Evolutionary conservation across 805 yeast species (phyloP), one percentile per base, ranked within the genome.

Genomic region (Pichia pseudocactophila): DNA sequence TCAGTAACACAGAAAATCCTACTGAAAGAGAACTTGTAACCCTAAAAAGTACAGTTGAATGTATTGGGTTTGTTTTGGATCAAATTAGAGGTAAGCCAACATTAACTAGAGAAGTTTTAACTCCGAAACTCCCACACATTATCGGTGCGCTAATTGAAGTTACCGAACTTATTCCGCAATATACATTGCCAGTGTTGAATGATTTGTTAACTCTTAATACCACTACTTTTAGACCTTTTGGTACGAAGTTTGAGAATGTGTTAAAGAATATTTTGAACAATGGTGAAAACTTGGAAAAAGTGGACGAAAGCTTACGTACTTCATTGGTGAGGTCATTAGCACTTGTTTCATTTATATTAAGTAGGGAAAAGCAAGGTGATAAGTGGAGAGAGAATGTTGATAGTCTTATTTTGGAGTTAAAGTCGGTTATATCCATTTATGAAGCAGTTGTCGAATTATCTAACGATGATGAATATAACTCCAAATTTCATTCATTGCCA

Each of bases 171-270:
- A 55, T 68, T 25, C 64, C 68, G 8, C 61, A 62, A 16, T 51
- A 56, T 20, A 56, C 66, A 20, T 54, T 74, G 26, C 66, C 68
- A 12, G 56, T 70, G 13, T 54, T 75, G 43, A 62, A 64, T 46
- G 63, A 58, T 27, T 55, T 80, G 20, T 63, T 82, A 28, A 57
- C 61, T 33, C 64, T 72, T 43, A 82, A 86, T 54, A 73, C 94
- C 1, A 83, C 92, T 2, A 82, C 94, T 2, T 84, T 85, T 56
- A 74, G 89, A 59, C 95, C 95, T 12, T 80, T 70, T 62, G 82
- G 81, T 4, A 72, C 76, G 44, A 80, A 78, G 51, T 76, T 74
- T 49, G 77, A 78, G 51, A 59, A 56, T 11, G 70, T 66, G 26
- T 59, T 79, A 26, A 45, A 64, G 9, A 50, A 49, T 6, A 55